These are phyloP conservation scores for Kwoniella shivajii DNA, from an alignment of 1,284 basidiomycete genomes.

Conservation along the genomic window DNA sequence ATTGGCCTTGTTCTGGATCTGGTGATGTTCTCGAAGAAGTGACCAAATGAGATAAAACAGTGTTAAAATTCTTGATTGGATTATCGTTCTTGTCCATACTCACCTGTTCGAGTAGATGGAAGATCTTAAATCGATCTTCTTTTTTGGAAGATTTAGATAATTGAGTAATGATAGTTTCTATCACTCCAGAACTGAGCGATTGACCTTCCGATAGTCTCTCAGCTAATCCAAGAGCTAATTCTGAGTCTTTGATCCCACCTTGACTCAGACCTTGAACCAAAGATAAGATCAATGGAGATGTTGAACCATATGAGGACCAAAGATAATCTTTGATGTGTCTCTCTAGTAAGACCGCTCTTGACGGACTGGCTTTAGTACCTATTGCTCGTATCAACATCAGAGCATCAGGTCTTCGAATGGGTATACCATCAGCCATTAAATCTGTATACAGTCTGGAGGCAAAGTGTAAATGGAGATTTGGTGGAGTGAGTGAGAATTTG, in stretches of 20 bases:
- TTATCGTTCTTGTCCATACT: not conserved
- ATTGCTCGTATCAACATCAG: slow-evolving; percentile 35
- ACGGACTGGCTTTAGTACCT: slow-evolving; percentile 19
- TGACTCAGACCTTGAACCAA: slow-evolving; percentile 32
- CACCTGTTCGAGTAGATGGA: slow-evolving; percentile 7
- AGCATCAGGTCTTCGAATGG: slow-evolving; percentile 17
- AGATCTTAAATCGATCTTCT: slow-evolving; percentile 14
- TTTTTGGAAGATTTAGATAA: slow-evolving; percentile 22
- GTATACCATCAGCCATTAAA: slow-evolving; percentile 33
- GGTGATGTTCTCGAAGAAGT: not conserved
- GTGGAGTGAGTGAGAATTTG: slow-evolving; percentile 8
- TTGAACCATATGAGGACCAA: slow-evolving; percentile 10
- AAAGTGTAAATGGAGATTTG: slow-evolving; percentile 31
- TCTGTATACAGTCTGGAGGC: slow-evolving; percentile 47
- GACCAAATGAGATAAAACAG: slow-evolving; percentile 19
- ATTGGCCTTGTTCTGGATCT: not conserved
- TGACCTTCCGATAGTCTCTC: slow-evolving; percentile 20
- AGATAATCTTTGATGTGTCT: slow-evolving; percentile 46
- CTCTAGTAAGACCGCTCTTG: slow-evolving; percentile 40
- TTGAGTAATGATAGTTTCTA: slow-evolving; percentile 17
- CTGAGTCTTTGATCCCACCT: slow-evolving; percentile 24
- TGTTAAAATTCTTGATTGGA: slow-evolving; percentile 4
- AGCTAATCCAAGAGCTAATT: slow-evolving; percentile 31
- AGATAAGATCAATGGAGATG: slow-evolving; percentile 22
- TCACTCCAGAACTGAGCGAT: slow-evolving; percentile 6